Evolutionary conservation across 2,329 filamentous ascomycete species (phyloP), one percentile per base, ranked within the genome.

Genomic region (Atkinsonella texensis): DNA sequence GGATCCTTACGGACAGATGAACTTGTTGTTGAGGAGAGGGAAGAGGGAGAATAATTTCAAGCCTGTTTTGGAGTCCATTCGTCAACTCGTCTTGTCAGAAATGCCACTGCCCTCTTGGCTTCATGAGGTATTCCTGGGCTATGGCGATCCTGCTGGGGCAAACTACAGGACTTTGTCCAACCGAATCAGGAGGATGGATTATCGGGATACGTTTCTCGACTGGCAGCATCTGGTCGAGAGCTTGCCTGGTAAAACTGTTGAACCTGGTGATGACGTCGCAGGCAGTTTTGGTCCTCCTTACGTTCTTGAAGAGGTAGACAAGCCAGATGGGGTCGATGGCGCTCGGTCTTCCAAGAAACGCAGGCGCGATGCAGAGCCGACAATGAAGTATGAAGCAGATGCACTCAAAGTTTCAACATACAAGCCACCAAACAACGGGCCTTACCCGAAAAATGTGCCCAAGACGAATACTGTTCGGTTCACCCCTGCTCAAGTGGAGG

Each of bases 21-120:
- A 98, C 62, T 70, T 97, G 41, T 73, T 98, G 51, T 77, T 95
- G 49, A 84, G 93, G 53, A 80, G 93, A 58, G 84, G 81, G 63
- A 84, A 87, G 31, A 78, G 90, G 54, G 93, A 98, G 68, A 98
- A 98, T 70, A 98, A 98, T 67, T 98, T 98, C 74, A 94, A 88
- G 63, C 83, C 90, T 10, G 84, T 98, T 10, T 74, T 98, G 38
- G 87, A 96, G 60, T 95, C 90, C 1, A 94, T 98, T 63, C 87
- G 85, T 62, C 87, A 81, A 56, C 77, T 98, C 32, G 85, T 89
- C 2, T 74, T 95, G 35, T 89, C 89, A 0, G 87, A 95, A 59
- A 83, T 91, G 18, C 86, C 87, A 7, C 75, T 97, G 50, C 89
- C 93, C 13, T 80, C 84, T 2, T 98, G 93, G 93, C 75, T 98